Percentiles rank a stretch among this genome's conserved stretches.
Conservation (phyloP, 148 eudicot genomes). For the Selenicereus undatus region DNA sequence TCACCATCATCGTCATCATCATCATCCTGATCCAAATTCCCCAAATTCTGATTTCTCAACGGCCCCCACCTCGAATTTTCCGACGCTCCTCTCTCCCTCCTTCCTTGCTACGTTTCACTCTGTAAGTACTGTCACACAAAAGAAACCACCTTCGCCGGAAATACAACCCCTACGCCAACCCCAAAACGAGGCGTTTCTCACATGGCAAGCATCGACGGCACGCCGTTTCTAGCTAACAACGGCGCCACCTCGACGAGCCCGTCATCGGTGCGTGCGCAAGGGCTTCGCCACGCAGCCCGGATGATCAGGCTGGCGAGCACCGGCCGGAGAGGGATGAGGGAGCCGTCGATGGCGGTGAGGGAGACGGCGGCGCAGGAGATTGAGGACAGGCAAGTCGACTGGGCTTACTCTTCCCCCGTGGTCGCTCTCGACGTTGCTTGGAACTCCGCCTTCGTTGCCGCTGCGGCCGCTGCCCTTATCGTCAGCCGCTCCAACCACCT, state of each 20-base stretch:
- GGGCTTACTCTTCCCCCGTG: slow-evolving; percentile 72
- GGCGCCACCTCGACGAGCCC: slow-evolving; percentile 6
- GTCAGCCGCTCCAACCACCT: slow-evolving; percentile 33
- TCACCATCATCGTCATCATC: background rate
- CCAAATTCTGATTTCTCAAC: too few species aligned
- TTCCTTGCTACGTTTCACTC: background rate
- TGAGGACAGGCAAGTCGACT: slow-evolving; percentile 63
- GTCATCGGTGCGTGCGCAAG: slow-evolving; percentile 34
- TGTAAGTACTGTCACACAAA: background rate
- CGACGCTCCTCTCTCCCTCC: background rate
- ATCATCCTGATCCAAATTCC: background rate
- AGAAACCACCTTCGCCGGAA: too few species aligned
- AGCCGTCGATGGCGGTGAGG: slow-evolving; percentile 58
- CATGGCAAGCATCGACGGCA: slow-evolving; percentile 20
- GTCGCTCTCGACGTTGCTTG: slow-evolving; percentile 57
- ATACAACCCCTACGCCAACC: background rate
- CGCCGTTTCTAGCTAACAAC: slow-evolving; percentile 32
- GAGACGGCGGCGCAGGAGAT: slow-evolving; percentile 70
- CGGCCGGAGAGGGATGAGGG: slow-evolving; percentile 44
- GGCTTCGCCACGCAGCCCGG: slow-evolving; percentile 57
- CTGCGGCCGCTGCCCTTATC: slow-evolving; percentile 28
- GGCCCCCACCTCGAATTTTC: background rate
- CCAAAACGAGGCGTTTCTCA: background rate
- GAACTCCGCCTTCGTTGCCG: slow-evolving; percentile 55
- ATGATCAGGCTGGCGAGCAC: slow-evolving; percentile 57